These are phyloP conservation scores for Leccinum disarticulatum DNA, from an alignment of 768 basidiomycete species.

Conservation along the genomic window DNA sequence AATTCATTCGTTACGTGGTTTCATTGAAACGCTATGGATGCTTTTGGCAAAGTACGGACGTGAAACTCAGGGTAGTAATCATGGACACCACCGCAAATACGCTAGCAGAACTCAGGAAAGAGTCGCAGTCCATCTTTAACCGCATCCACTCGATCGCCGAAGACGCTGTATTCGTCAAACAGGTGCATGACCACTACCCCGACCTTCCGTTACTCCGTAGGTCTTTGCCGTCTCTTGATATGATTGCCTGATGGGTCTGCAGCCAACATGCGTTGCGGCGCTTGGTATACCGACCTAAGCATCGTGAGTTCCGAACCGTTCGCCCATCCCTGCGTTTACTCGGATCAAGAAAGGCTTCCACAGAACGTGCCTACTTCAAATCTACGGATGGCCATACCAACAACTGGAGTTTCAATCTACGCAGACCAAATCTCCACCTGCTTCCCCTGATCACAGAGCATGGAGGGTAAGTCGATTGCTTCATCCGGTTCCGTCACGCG, in stretches of 20 bases:
- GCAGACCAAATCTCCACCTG: constrained; percentile 82
- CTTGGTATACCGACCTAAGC: constrained; percentile 84
- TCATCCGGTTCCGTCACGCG: not conserved
- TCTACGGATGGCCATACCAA: constrained; percentile 86
- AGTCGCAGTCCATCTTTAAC: constrained; percentile 79
- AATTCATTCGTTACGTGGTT: not conserved
- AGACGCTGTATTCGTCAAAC: constrained; percentile 69
- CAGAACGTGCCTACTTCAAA: constrained; percentile 74
- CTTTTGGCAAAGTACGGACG: not conserved
- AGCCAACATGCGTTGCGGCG: constrained; percentile 94
- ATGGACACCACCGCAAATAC: not conserved
- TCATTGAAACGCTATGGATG: not conserved
- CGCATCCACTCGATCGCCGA: constrained; percentile 83
- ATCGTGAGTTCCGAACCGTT: constrained; percentile 41
- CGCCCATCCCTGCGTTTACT: not conserved
- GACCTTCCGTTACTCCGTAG: constrained; percentile 57
- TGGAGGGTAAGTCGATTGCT: constrained; percentile 52
- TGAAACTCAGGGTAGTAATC: not conserved
- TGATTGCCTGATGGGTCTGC: not conserved
- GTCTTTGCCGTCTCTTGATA: constrained; percentile 18
- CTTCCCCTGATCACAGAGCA: constrained; percentile 53
- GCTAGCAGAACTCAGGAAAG: constrained; percentile 50
- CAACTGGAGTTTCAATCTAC: constrained; percentile 83
- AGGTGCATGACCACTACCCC: constrained; percentile 48
- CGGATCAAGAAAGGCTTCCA: constrained; percentile 9